Base-by-base conservation (phyloP, 106 monocot species). In the Ottelia alismoides region DNA sequence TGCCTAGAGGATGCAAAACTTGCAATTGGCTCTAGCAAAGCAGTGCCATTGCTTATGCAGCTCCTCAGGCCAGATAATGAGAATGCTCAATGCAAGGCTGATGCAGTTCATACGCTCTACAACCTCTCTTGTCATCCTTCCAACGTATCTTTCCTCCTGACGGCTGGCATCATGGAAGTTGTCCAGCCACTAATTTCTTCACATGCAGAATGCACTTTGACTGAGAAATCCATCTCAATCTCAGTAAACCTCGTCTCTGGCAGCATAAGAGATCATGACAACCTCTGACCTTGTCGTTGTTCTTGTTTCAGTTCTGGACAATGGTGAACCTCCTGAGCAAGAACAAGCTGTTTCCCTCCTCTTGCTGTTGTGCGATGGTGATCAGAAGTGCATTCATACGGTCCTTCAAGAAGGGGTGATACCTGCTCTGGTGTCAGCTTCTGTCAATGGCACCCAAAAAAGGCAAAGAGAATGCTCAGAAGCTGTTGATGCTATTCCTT, bases 351-450 rank as follows among this genome's bases (percentile, higher is more conserved):
- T 72, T 22, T 64, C 82, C 0, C 85, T 80, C 57, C 77, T 98
- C 11, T 53, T 79, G 11, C 29, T 67, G 25, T 43, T 98, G 17
- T 98, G 98, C 31, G 64, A 44, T 6, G 62, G 65, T 0, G 72
- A 83, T 10, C 69, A 89, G 49, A 64, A 30, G 0, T 82, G 85
- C 61, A 77, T 70, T 16, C 72, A 76, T 2, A 61, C 75, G 73
- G 98, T 86, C 30, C 56, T 98, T 18, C 90, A 98, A 40, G 90
- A 90, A 75, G 98, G 98, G 1, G 85, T 82, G 11, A 86, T 90
- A 18, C 98, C 98, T 0, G 63, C 79, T 0, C 28, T 98, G 2
- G 79, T 98, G 1, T 74, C 68, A 0, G 23, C 84, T n/a, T 67
- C 90, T 0, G 76, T 60, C 14, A 74, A 71, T n/a, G 90, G 90